A percentile compares a stretch with the other conserved stretches of the same genome.
phyloP scores from a whole-genome alignment of 164 flowering plant genomes.

The Stephania yunnanensis region DNA sequence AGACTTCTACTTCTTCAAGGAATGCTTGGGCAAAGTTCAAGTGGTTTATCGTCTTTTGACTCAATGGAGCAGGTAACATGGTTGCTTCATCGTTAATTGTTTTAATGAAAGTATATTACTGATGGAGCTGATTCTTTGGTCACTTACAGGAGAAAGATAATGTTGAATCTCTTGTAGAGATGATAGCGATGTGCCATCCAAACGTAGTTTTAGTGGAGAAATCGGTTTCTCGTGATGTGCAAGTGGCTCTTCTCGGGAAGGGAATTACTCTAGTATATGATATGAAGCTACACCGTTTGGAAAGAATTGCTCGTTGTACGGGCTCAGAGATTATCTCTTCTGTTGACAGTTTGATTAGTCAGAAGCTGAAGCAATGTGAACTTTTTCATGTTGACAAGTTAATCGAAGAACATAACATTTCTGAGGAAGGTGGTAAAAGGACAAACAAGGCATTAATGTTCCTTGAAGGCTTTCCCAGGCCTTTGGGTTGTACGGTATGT shows the following conservation, averaged over 20 bases:
- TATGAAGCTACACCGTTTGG: constrained; percentile 89
- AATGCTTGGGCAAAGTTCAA: constrained; percentile 56
- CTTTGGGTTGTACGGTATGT: constrained; percentile 86
- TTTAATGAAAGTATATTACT: neutral
- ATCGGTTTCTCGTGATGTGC: constrained; percentile 73
- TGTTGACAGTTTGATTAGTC: constrained; percentile 37
- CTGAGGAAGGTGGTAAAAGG: constrained; percentile 58
- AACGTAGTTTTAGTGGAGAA: constrained; percentile 88
- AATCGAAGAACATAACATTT: constrained; percentile 54
- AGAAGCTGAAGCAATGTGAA: constrained; percentile 70
- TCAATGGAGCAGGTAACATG: constrained; percentile 65
- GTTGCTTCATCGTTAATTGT: neutral
- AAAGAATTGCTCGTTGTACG: constrained; percentile 79
- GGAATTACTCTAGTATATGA: constrained; percentile 84
- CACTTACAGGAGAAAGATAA: constrained; percentile 48
- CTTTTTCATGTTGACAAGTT: constrained; percentile 66
- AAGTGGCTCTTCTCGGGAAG: constrained; percentile 62
- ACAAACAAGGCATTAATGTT: constrained; percentile 83
- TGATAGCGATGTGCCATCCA: constrained; percentile 62
- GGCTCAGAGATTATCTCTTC: constrained; percentile 64
- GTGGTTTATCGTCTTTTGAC: constrained; percentile 63
- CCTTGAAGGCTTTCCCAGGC: constrained; percentile 79
- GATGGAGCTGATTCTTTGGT: constrained; percentile 17
- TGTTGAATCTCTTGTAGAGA: constrained; percentile 45
- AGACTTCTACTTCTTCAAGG: constrained; percentile 67